phyloP scores from a whole-genome alignment of 257 asterid genomes.

The Salvia hispanica region DNA sequence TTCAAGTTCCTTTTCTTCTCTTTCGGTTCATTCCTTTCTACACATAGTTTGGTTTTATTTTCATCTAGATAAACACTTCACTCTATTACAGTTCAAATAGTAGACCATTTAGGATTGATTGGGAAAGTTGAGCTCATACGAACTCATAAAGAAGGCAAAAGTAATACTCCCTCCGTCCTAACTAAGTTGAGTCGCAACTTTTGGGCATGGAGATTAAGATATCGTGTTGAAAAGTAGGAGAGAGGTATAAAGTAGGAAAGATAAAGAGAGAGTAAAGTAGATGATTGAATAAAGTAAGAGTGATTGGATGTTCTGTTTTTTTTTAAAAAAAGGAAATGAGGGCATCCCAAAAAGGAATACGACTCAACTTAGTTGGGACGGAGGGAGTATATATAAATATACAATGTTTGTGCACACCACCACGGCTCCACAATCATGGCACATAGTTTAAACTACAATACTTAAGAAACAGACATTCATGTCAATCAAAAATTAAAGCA shows the following conservation, averaged over 20 bases:
- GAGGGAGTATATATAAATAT: not conserved
- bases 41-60: not conserved
- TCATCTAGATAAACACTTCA: not conserved
- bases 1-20: not conserved
- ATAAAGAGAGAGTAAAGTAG: too few relatives aligned
- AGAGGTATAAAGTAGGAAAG: too few relatives aligned
- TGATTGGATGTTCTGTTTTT: too few relatives aligned
- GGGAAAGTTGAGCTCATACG: conserved; percentile 16
- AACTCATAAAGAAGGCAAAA: not conserved
- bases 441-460: conserved; percentile 1
- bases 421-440: not conserved
- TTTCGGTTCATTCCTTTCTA: not conserved
- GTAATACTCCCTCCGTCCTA: too few relatives aligned
- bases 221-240: too few relatives aligned
- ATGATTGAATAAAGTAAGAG: too few relatives aligned
- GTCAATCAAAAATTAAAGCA: conserved; percentile 19
- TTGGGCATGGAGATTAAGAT: too few relatives aligned
- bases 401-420: conserved; percentile 6
- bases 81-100: not conserved
- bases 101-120: conserved; percentile 2
- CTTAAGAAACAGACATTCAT: conserved; percentile 7
- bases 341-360: too few relatives aligned
- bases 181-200: too few relatives aligned
- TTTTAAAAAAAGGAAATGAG: too few relatives aligned
- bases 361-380: too few relatives aligned